Conservation (phyloP, 208 protist species). For the Leishmania tropica region DNA sequence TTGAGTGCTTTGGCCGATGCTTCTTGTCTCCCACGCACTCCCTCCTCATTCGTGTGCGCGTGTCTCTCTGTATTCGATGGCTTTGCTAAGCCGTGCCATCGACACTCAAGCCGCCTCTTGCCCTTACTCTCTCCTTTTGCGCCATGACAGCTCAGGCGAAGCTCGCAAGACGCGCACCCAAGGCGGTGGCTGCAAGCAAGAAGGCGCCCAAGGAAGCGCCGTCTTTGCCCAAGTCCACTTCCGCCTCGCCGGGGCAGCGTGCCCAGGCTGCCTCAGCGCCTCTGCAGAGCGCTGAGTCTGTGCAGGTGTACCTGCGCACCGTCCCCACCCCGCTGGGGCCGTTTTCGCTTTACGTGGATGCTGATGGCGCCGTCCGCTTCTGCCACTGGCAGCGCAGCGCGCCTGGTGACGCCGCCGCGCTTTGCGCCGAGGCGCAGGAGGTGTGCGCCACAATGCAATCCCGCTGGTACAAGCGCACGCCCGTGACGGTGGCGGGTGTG, state of each 20-base stretch:
- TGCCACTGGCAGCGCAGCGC: slow-evolving; percentile 46
- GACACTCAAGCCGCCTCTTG: not conserved
- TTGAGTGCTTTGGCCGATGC: not conserved
- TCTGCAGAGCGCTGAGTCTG: not conserved
- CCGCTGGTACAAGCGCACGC: slow-evolving; percentile 27
- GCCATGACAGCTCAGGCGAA: not conserved
- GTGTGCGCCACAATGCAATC: slow-evolving; percentile 25
- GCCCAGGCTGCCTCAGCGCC: not conserved
- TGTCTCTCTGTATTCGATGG: not conserved
- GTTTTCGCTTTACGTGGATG: slow-evolving; percentile 61
- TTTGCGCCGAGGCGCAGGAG: slow-evolving; percentile 27
- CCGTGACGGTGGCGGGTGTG: slow-evolving; percentile 12
- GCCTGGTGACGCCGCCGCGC: slow-evolving; percentile 10
- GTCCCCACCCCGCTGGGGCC: slow-evolving; percentile 49
- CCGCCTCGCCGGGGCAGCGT: not conserved
- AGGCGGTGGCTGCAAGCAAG: not conserved
- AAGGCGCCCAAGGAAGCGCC: not conserved
- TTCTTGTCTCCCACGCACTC: not conserved
- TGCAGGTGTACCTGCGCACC: slow-evolving; percentile 49
- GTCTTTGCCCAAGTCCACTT: not conserved
- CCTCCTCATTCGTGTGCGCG: not conserved
- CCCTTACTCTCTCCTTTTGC: not conserved
- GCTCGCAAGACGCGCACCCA: not conserved
- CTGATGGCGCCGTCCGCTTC: slow-evolving; percentile 53
- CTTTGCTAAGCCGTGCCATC: not conserved